Conservation (phyloP, 2,329 filamentous ascomycete genomes). For the Pseudohalonectria lignicola region DNA sequence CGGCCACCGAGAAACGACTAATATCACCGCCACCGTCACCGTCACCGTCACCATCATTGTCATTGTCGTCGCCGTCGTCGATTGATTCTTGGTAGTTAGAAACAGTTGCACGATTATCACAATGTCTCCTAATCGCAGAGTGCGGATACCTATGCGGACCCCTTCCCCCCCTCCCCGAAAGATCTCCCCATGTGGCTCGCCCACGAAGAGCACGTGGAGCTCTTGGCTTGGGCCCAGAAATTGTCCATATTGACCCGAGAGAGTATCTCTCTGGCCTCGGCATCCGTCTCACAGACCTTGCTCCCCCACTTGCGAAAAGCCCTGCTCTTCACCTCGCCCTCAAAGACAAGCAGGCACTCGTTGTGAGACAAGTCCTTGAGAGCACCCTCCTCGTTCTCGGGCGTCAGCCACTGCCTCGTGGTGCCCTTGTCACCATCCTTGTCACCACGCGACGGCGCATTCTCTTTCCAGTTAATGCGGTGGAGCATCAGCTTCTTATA, state of each 20-base stretch:
- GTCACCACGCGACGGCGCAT: slow-evolving; percentile 56
- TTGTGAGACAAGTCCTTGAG: slow-evolving; percentile 76
- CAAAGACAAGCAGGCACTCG: slow-evolving; percentile 75
- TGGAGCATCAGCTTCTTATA: slow-evolving; percentile 92
- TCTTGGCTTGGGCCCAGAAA: slow-evolving; percentile 88
- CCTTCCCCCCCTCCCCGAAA: no score
- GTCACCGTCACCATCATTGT: no score
- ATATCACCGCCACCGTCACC: no score
- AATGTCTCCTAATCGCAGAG: no score
- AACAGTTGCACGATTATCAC: no score
- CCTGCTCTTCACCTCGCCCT: slow-evolving; percentile 74
- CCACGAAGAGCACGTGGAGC: no score
- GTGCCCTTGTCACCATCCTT: slow-evolving; percentile 50
- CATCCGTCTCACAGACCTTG: slow-evolving; percentile 86
- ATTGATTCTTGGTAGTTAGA: no score
- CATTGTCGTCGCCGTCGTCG: no score
- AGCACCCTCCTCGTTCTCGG: slow-evolving; percentile 66
- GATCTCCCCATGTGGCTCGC: no score
- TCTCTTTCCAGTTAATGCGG: slow-evolving; percentile 92
- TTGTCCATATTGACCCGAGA: slow-evolving; percentile 81
- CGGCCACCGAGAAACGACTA: no score
- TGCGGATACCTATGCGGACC: no score
- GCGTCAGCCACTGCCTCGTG: slow-evolving; percentile 64
- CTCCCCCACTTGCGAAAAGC: slow-evolving; percentile 82
- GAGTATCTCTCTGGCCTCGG: slow-evolving; percentile 73